These are phyloP conservation scores for Aspergillus arachidicola DNA, from an alignment of 2,329 filamentous ascomycete genomes.

Conservation along the genomic window DNA sequence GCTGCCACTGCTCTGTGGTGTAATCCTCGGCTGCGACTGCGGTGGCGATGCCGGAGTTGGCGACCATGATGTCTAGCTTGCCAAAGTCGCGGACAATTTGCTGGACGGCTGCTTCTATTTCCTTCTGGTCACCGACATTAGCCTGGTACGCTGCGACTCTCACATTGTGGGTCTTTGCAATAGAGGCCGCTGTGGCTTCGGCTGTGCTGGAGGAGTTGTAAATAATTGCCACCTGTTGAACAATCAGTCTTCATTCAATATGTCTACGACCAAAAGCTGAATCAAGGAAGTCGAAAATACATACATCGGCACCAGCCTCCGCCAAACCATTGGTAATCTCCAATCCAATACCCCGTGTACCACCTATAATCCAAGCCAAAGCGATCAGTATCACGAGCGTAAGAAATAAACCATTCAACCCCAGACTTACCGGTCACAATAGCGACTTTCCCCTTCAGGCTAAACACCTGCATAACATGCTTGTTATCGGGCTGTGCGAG, in stretches of 20 bases:
- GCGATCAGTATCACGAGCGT: neutral
- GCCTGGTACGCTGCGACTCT: conserved; percentile 38
- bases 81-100: conserved; percentile 45
- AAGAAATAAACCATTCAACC: neutral
- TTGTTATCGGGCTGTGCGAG: conserved; percentile 20
- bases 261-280: too few relatives aligned
- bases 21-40: conserved; percentile 43
- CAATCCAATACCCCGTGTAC: conserved; percentile 41
- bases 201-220: conserved; percentile 36
- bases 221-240: conserved; percentile 33
- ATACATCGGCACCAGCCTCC: conserved; percentile 42
- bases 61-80: conserved; percentile 50
- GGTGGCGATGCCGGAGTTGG: conserved; percentile 43
- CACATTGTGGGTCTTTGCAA: conserved; percentile 31
- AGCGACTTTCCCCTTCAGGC: conserved; percentile 32
- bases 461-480: conserved; percentile 31
- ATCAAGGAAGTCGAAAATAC: conserved; percentile 5
- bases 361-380: conserved; percentile 22
- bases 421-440: conserved; percentile 23
- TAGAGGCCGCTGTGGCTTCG: conserved; percentile 25
- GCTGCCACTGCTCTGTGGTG: conserved; percentile 41
- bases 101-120: conserved; percentile 36
- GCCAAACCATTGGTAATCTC: conserved; percentile 45
- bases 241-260: neutral
- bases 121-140: conserved; percentile 31